phyloP scores from a whole-genome alignment of 345 rosid genomes.

The Diplotaxis tenuifolia region DNA sequence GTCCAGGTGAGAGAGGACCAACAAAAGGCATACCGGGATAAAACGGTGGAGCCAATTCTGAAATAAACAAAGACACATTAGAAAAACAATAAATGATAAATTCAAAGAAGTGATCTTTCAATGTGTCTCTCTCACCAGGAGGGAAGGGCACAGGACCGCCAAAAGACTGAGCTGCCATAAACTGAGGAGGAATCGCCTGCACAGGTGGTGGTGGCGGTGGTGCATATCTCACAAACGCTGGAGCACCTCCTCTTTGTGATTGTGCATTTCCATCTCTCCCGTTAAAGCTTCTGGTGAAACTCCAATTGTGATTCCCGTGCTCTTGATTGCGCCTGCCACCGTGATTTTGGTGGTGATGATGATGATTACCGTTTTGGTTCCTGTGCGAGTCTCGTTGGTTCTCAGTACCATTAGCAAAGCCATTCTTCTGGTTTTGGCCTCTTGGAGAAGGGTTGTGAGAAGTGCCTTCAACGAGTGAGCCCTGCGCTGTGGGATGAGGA shows the following conservation, averaged over 20 bases:
- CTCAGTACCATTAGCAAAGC: conserved; percentile 48
- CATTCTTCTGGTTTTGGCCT: conserved; percentile 48
- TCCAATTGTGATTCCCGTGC: conserved; percentile 65
- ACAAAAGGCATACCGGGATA: conserved; percentile 56
- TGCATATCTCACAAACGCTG: conserved; percentile 58
- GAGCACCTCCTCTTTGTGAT: conserved; percentile 51
- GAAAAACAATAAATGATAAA: neutral
- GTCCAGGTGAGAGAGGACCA: conserved; percentile 38
- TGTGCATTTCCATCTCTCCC: conserved; percentile 66
- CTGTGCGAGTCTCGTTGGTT: conserved; percentile 64
- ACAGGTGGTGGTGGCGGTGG: conserved; percentile 60
- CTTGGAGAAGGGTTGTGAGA: conserved; percentile 33
- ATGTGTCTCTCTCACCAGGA: conserved; percentile 59
- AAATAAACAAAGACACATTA: conserved; percentile 30
- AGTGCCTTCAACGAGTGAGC: conserved; percentile 15
- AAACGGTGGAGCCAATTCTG: conserved; percentile 58
- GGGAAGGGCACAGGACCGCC: conserved; percentile 47
- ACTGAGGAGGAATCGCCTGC: conserved; percentile 45
- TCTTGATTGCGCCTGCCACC: conserved; percentile 80
- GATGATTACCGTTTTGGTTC: conserved; percentile 67
- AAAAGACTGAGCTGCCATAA: conserved; percentile 54
- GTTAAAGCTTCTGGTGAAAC: conserved; percentile 47
- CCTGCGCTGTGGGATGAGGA: conserved; percentile 31
- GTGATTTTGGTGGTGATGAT: conserved; percentile 55
- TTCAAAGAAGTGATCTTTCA: conserved; percentile 9